Evolutionary conservation across 2,329 filamentous ascomycete species (phyloP).

Genomic region (Aspergillus novofumigatus): DNA sequence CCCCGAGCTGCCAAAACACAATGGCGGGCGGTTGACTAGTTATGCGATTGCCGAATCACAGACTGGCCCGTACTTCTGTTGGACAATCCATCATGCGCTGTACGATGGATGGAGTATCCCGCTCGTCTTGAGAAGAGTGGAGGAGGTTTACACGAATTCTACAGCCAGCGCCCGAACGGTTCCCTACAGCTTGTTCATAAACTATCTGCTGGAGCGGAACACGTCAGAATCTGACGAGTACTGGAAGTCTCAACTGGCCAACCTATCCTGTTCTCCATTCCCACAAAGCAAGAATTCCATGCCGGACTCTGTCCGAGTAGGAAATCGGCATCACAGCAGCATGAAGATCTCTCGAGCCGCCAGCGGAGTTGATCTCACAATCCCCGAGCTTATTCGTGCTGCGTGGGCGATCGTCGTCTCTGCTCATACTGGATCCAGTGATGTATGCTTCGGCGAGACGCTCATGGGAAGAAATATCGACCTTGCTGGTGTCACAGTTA

Average conservation of each 20-base stretch:
- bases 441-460: slow-evolving; percentile 54
- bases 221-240: slow-evolving; percentile 27
- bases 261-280: slow-evolving; percentile 26
- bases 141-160: slow-evolving; percentile 29
- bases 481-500: slow-evolving; percentile 45
- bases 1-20: slow-evolving; percentile 26
- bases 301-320: slow-evolving; percentile 18
- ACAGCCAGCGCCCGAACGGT: slow-evolving; percentile 4
- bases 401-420: slow-evolving; percentile 51
- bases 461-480: slow-evolving; percentile 52
- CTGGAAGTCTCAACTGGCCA: slow-evolving; percentile 28
- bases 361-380: slow-evolving; percentile 32
- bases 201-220: slow-evolving; percentile 25
- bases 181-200: slow-evolving; percentile 29
- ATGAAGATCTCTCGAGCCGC: slow-evolving; percentile 18
- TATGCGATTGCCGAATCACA: slow-evolving; percentile 33
- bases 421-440: slow-evolving; percentile 44
- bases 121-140: slow-evolving; percentile 34
- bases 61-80: slow-evolving; percentile 39
- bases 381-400: slow-evolving; percentile 50
- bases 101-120: slow-evolving; percentile 49
- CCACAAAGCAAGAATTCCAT: slow-evolving; percentile 22
- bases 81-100: slow-evolving; percentile 50
- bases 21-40: slow-evolving; percentile 32
- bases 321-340: slow-evolving; percentile 22